Evolutionary conservation across 345 rosid genomes (phyloP), one percentile per base, ranked within the genome.

Genomic region (Brassica cretica): DNA sequence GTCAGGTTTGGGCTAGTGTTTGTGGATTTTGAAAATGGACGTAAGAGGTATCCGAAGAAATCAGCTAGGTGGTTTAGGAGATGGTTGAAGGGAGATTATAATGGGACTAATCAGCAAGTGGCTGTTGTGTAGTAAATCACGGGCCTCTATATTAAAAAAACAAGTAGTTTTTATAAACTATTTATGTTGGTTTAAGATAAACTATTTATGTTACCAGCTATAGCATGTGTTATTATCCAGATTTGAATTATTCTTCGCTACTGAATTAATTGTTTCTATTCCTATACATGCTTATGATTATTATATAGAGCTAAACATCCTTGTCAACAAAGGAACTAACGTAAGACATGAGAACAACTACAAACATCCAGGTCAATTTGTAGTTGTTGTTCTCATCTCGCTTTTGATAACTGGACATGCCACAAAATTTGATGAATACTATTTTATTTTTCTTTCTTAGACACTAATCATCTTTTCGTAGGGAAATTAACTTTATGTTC

Each of bases 1-100:
- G 71, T 49, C 21, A 76, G 88, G 8, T 83, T 79, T 51, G 88
- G 86, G 8, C 64, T 85, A n/a, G 81, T 74, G 24, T 84, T 33
- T 55, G 86, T 85, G 10, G 86, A 85, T 35, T 85, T 25, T 71
- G 59, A 75, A 69, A 41, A 81, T 55, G 70, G 68, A 7, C 64
- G 80, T 70, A 85, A 27, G 30, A 77, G 65, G 65, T 64, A 55
- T 64, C 76, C 59, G 0, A 85, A 83, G 83, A 74, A 77, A 77
- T 81, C 84, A 63, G 81, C 84, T 3, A 68, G 29, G 30, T 81
- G 84, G 84, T 81, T 81, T 59, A 73, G 24, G 18, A 81, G 39
- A 59, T 61, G 74, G 67, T 58, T 81, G 15, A 68, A 77, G 27
- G 72, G 71, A 44, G 59, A 64, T 24, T 39, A 3, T 33, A 24